Evolutionary conservation across 331 rosid genomes (phyloP).

Genomic region (Dryas integrifolia): DNA sequence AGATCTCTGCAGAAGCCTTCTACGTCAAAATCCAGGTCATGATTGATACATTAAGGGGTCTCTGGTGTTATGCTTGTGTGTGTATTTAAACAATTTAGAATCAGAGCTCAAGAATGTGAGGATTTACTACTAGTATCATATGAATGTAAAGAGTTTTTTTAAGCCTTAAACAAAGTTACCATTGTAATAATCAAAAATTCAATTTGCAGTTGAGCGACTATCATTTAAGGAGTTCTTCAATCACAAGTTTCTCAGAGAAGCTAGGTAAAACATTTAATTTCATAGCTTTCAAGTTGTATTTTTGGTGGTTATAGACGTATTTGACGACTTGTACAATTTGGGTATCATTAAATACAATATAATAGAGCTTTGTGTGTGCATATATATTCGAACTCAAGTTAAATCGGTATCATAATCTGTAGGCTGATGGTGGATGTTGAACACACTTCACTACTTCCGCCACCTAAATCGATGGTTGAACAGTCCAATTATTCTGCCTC

Average conservation of each 20-base stretch:
- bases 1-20: conserved; percentile 88
- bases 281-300: background rate
- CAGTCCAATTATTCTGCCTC: conserved; percentile 31
- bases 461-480: conserved; percentile 31
- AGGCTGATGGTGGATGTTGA: conserved; percentile 48
- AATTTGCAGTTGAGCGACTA: conserved; percentile 83
- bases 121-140: conserved; percentile 7
- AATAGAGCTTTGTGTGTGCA: background rate
- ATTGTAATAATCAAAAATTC: conserved; percentile 32
- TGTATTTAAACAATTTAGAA: background rate
- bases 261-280: conserved; percentile 44
- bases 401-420: conserved; percentile 18
- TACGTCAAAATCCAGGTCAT: conserved; percentile 85
- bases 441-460: conserved; percentile 31
- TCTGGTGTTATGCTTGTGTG: conserved; percentile 18
- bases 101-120: background rate
- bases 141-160: background rate
- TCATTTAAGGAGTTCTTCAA: conserved; percentile 76
- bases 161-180: conserved; percentile 25
- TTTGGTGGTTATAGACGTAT: background rate
- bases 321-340: background rate
- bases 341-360: background rate
- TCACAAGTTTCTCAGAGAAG: conserved; percentile 64
- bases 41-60: conserved; percentile 26
- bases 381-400: background rate